Evolutionary conservation across 2,329 filamentous ascomycete species (phyloP).

Genomic region (Calonectria crousiana): DNA sequence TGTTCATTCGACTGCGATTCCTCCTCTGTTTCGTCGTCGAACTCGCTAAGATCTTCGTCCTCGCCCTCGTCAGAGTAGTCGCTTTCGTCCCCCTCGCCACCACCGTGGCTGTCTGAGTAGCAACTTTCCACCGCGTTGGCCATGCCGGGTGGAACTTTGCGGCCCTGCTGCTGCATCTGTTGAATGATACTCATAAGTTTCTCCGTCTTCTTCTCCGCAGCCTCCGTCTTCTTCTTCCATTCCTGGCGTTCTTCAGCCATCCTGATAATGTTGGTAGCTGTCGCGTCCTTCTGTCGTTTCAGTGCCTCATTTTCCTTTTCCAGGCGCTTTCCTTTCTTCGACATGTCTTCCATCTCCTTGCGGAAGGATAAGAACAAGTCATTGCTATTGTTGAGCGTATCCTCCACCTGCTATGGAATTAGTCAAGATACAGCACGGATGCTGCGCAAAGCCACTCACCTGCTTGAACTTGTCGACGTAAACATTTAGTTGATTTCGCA

Average conservation of each 20-base stretch:
- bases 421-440: slow-evolving; percentile 39
- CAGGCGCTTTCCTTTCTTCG: slow-evolving; percentile 95
- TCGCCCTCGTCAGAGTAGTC: slow-evolving; percentile 75
- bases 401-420: slow-evolving; percentile 80
- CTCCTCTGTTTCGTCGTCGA: slow-evolving; percentile 72
- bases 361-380: slow-evolving; percentile 96
- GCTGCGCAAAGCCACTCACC: slow-evolving; percentile 67
- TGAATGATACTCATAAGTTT: slow-evolving; percentile 96
- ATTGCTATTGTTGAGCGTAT: slow-evolving; percentile 98
- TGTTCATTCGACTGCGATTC: slow-evolving; percentile 55
- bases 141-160: slow-evolving; percentile 77
- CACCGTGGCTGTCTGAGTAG: slow-evolving; percentile 66
- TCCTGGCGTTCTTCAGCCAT: slow-evolving; percentile 96
- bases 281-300: slow-evolving; percentile 92
- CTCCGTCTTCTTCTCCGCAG: slow-evolving; percentile 78
- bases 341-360: slow-evolving; percentile 99
- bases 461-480: slow-evolving; percentile 99
- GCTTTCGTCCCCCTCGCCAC: slow-evolving; percentile 68
- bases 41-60: slow-evolving; percentile 73
- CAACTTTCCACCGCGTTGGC: slow-evolving; percentile 69
- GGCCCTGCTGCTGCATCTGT: slow-evolving; percentile 94
- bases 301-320: slow-evolving; percentile 96
- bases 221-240: slow-evolving; percentile 75
- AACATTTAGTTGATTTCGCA: slow-evolving; percentile 95
- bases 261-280: slow-evolving; percentile 93